Conservation (phyloP, 306 rosid species). For the Fragaria ananassa region DNA sequence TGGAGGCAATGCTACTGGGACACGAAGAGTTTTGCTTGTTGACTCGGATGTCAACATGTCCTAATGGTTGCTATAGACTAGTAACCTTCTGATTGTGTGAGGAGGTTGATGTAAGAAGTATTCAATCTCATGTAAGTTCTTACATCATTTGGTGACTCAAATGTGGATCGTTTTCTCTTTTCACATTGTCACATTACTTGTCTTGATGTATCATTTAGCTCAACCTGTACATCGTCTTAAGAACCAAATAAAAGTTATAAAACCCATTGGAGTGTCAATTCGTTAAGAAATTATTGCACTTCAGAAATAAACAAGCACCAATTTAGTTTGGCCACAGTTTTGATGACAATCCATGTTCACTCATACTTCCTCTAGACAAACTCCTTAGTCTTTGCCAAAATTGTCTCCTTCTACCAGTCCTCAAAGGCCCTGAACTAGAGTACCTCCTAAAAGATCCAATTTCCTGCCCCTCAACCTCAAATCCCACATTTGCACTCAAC, state of each 20-base stretch:
- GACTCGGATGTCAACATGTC: neutral
- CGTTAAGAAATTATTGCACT: neutral
- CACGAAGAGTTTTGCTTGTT: neutral
- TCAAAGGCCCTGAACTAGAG: conserved; percentile 68
- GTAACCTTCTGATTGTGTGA: neutral
- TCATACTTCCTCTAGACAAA: conserved; percentile 67
- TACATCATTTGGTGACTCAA: neutral
- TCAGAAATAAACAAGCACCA: neutral
- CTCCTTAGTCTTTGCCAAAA: conserved; percentile 70
- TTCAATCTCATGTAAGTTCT: neutral
- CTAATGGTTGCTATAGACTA: neutral
- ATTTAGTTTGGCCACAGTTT: conserved; percentile 39
- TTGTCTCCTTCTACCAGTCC: conserved; percentile 45
- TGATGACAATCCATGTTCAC: conserved; percentile 67
- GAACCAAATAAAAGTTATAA: neutral
- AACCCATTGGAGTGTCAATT: neutral
- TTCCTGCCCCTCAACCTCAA: conserved; percentile 45
- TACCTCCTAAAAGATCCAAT: conserved; percentile 57
- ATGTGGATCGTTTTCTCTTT: neutral
- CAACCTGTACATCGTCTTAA: neutral
- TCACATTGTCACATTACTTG: neutral
- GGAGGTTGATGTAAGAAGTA: neutral
- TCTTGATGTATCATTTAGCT: neutral
- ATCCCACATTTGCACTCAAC: conserved; percentile 36
- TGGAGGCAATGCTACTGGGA: neutral